Conservation (phyloP, 805 yeast genomes). For the Blastobotrys americana region DNA sequence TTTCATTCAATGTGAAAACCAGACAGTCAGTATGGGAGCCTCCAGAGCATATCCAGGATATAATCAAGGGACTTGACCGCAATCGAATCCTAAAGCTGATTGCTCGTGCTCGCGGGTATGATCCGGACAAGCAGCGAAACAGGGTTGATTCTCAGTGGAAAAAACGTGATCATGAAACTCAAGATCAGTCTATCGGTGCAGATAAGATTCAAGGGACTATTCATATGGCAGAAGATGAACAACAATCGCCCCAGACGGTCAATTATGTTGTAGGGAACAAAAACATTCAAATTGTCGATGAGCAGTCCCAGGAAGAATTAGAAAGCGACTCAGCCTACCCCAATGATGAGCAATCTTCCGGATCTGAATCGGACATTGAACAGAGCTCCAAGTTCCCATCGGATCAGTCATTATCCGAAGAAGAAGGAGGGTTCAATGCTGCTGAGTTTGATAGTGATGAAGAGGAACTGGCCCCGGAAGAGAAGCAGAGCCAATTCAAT, state of each 20-base stretch:
- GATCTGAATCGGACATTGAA: not conserved
- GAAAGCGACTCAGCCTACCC: not conserved
- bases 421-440: no score
- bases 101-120: conserved; percentile 36
- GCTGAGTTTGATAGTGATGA: conserved; percentile 18
- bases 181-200: conserved; percentile 11
- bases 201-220: conserved; percentile 11
- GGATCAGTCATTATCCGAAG: conserved; percentile 1
- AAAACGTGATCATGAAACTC: conserved; percentile 2
- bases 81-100: conserved; percentile 29
- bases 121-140: conserved; percentile 14
- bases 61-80: conserved; percentile 28
- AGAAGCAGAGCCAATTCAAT: conserved; percentile 25
- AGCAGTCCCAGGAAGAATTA: not conserved
- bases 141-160: not conserved
- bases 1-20: conserved; percentile 32
- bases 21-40: conserved; percentile 33
- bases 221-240: not conserved
- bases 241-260: conserved; percentile 6
- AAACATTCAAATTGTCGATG: conserved; percentile 22
- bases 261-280: conserved; percentile 9
- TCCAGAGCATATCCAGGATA: conserved; percentile 25
- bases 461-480: conserved; percentile 7
- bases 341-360: not conserved
- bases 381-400: not conserved